These are phyloP conservation scores for Alternaria angustiovoidea DNA, from an alignment of 2,329 filamentous ascomycete genomes.

Conservation along the genomic window DNA sequence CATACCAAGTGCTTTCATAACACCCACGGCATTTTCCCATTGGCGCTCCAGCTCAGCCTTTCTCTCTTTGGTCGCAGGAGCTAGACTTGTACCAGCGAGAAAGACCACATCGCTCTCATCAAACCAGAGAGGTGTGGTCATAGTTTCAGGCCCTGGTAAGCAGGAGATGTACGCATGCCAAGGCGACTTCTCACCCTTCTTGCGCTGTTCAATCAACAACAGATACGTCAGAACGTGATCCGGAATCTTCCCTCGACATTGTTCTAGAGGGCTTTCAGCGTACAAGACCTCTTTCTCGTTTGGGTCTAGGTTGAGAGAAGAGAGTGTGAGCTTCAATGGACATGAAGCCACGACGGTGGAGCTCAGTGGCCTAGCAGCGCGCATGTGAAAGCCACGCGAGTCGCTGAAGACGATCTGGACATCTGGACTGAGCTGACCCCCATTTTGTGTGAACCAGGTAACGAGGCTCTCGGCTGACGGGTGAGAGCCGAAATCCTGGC, in stretches of 20 bases:
- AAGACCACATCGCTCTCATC: constrained; percentile 44
- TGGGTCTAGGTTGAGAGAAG: constrained; percentile 47
- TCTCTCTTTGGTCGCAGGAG: constrained; percentile 34
- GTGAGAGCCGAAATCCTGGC: constrained; percentile 17
- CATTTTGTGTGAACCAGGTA: constrained; percentile 43
- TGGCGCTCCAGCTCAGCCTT: constrained; percentile 31
- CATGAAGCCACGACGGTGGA: constrained; percentile 39
- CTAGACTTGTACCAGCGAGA: constrained; percentile 48
- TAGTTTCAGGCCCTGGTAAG: constrained; percentile 39
- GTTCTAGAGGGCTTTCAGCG: constrained; percentile 34
- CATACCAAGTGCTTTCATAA: constrained; percentile 28
- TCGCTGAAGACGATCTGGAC: constrained; percentile 39
- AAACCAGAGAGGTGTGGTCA: constrained; percentile 52
- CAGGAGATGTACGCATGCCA: constrained; percentile 50
- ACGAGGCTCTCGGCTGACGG: constrained; percentile 31
- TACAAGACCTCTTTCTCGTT: constrained; percentile 33
- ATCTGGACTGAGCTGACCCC: constrained; percentile 42
- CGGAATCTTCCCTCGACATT: constrained; percentile 38
- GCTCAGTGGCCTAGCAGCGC: constrained; percentile 30
- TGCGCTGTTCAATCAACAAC: constrained; percentile 47
- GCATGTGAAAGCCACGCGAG: constrained; percentile 43
- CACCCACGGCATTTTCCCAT: constrained; percentile 33
- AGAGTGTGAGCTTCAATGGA: constrained; percentile 46
- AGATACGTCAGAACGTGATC: constrained; percentile 47
- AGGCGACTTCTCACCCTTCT: constrained; percentile 33